Base-by-base conservation (phyloP, 1,284 basidiomycete species). In the Exobasidium cylindrosporum region DNA sequence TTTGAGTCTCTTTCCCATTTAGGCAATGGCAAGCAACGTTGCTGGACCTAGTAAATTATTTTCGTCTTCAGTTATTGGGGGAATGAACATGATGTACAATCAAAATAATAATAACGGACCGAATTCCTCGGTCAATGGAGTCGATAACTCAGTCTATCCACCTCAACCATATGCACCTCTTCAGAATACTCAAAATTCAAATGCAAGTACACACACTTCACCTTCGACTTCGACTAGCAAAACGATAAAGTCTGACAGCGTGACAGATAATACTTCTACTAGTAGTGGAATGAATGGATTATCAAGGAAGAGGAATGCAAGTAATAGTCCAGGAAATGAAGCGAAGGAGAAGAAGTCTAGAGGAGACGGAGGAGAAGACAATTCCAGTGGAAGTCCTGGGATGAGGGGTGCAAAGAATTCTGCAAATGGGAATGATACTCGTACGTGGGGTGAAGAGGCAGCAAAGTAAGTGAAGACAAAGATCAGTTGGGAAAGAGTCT, bases 371-470 rank as follows among this genome's bases (percentile, higher is more conserved):
- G 47, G 4, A 7, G 47, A 26, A 10, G 46, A 28, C 4, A 28
- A 13, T 3, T 6, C 47, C 2, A 50, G 26, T 28, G 13, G 21
- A 23, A 28, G 21, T 50, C 21, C 21, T 50, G 21, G 21, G 14
- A 24, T 21, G 26, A 21, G 21, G 26, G 26, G n/a, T 14, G 26
- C n/a, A 24, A 28, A 24, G 4, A 50, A 28, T 50, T 14, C 21
- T 13, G 26, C 26, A 28, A 21, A 28, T 4, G 21, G 21, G 17
- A 13, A 50, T 28, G 13, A 50, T 21, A 21, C 17, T 24, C 13
- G 26, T 31, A 26, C 62, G 0, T 73, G 73, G 71, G 72, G 73
- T 17, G 73, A 75, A 56, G 73, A 75, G 50, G 72, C 72, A 28
- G 67, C 73, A 47, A 75, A 75, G 70, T 67, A 47, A 65, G 64